Percentiles rank a stretch among this genome's conserved stretches.
phyloP scores from a whole-genome alignment of 176 grass and related monocot species.

The Pontederia crassipes region DNA sequence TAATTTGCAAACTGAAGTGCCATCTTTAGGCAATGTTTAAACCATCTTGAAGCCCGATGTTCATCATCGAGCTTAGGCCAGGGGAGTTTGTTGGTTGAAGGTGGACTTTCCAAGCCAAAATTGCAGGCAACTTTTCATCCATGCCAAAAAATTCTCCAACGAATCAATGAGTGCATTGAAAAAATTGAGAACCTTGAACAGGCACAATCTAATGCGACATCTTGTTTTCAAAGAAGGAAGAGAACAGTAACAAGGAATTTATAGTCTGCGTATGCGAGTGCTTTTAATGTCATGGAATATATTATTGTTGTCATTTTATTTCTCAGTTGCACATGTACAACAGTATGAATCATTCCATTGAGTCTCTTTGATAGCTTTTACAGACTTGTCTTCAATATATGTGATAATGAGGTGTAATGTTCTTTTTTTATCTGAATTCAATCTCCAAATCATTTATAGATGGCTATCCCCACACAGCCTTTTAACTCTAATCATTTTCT shows the following conservation, averaged over 20 bases:
- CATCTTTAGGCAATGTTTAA: too few species aligned
- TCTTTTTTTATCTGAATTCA: too few species aligned
- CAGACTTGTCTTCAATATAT: too few species aligned
- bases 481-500: too few species aligned
- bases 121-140: slow-evolving; percentile 11
- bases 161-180: slow-evolving; percentile 15
- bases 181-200: slow-evolving; percentile 19
- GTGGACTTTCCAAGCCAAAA: slow-evolving; percentile 17
- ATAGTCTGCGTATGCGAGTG: neutral
- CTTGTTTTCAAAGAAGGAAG: slow-evolving; percentile 24
- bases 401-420: too few species aligned
- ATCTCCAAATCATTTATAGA: too few species aligned
- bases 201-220: slow-evolving; percentile 8
- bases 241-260: neutral
- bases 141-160: slow-evolving; percentile 21
- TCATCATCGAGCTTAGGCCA: too few species aligned
- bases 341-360: too few species aligned
- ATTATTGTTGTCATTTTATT: slow-evolving; percentile 6
- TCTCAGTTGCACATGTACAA: too few species aligned
- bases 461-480: too few species aligned
- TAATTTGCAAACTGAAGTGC: neutral
- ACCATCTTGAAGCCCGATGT: neutral
- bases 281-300: neutral
- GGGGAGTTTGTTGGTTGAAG: neutral
- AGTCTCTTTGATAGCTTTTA: too few species aligned